Base-by-base conservation (phyloP, 768 basidiomycete genomes). In the Lactarius deliciosus region DNA sequence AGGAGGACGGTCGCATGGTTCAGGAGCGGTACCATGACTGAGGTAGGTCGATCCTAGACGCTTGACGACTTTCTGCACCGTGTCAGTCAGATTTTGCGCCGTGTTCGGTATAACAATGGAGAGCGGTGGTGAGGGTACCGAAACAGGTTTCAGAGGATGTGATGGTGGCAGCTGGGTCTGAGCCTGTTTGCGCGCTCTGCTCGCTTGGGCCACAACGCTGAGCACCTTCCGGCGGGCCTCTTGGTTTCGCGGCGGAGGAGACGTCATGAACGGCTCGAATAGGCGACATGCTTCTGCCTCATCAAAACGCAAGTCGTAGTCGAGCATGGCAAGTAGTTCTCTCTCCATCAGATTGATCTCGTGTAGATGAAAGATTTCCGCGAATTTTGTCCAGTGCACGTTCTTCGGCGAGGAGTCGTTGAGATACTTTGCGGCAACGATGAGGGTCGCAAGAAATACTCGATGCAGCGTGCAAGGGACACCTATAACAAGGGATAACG, bases 281-380 rank as follows among this genome's bases (percentile, higher is more conserved):
- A 81, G 78, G 53, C 69, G 69, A 69, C 83, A 75, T 10, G 90
- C 88, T 72, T 97, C 94, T 32, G 79, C 77, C 78, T 99, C 96
- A 71, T 86, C 83, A 75, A 98, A 93, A 57, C 92, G 87, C 64
- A 99, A 86, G 76, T 98, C 89, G 75, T 91, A 96, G 79, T 96
- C 92, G 72, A 99, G 87, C 65, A 98, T 81, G 76, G 85, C 90
- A 62, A 99, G 86, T 34, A 99, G 85, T 78, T 99, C 94, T 79
- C 88, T 91, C 80, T 99, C 96, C 96, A 98, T 98, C 68, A 96
- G 82, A 77, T 96, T 97, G 76, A 98, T 87, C 79, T 93, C 91
- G 13, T 80, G 77, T 60, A 86, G 78, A 74, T 91, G 87, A 79
- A 93, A 96, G 69, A 91, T 79, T 53, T 81, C 79, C 20, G 88